Evolutionary conservation across 805 yeast species (phyloP).

Genomic region (Ogataea nonfermentans): DNA sequence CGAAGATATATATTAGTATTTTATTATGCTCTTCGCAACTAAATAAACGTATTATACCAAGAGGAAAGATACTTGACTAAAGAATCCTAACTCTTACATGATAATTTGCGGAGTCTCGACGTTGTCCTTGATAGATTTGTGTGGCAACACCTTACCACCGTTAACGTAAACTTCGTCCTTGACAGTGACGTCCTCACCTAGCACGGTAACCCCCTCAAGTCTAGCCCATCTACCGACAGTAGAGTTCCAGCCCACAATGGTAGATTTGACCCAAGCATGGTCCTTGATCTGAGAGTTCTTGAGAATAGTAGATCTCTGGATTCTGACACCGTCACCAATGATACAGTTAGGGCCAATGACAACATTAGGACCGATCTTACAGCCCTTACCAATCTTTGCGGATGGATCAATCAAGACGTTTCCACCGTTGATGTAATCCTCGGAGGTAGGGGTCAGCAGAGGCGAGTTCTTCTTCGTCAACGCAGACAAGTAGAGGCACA

Average conservation of each 20-base stretch:
- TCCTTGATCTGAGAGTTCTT: conserved; percentile 90
- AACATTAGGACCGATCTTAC: conserved; percentile 98
- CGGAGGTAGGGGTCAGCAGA: conserved; percentile 56
- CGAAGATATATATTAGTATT: conserved; percentile 1
- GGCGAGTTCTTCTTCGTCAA: conserved; percentile 77
- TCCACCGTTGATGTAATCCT: conserved; percentile 79
- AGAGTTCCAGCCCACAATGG: conserved; percentile 99
- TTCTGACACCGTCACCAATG: conserved; percentile 98
- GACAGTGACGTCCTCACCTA: conserved; percentile 98
- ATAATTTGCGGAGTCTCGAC: conserved; percentile 98
- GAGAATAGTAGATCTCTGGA: conserved; percentile 90
- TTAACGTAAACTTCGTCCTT: conserved; percentile 98
- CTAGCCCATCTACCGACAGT: conserved; percentile 99
- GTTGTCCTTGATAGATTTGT: conserved; percentile 92
- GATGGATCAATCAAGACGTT: conserved; percentile 93
- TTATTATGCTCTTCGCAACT: conserved; percentile 7
- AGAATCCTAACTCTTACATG: conserved; percentile 56
- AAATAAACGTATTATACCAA: conserved; percentile 7
- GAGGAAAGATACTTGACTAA: not conserved
- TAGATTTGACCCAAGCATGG: conserved; percentile 96
- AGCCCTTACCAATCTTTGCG: conserved; percentile 87
- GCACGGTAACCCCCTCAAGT: conserved; percentile 94
- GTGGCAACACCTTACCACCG: conserved; percentile 99
- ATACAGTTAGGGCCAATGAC: conserved; percentile 95
- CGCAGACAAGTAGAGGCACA: conserved; percentile 86